Evolutionary conservation across 805 yeast genomes (phyloP), one percentile per base, ranked within the genome.

Genomic region (Diddensiella transvaalensis): DNA sequence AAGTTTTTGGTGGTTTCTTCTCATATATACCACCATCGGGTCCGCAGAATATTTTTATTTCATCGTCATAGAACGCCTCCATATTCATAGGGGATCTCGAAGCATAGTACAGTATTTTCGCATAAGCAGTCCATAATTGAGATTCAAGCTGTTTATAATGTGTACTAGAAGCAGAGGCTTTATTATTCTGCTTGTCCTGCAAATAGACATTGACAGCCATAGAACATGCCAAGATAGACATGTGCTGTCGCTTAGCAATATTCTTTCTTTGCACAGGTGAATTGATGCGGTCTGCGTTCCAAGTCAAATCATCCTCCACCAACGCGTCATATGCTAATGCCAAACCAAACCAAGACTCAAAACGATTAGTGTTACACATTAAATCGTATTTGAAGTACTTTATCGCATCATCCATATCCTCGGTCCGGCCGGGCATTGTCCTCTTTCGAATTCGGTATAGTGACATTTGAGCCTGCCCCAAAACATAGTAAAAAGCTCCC

Each of bases 301-400:
- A 88, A n/a, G 87, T 80, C 48, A 93, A 66, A 54, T 87, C 96
- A 63, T 89, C 96, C 55, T 91, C 97, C 0, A 85, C 95, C 36
- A 86, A 68, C 49, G 73, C 81, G 0, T 89, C 82, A 56, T 76
- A 89, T 0, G 91, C 82, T 60, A 83, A 88, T 0, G 95, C 96
- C 11, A 93, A 63, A 1, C 87, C 73, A 36, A 80, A 70, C 99
- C 99, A 93, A 5, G 87, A 80, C 64, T 93, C 99, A 41, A 83
- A 73, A 24, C 96, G 69, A 35, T 76, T 68, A 1, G 85, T 75
- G 3, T 85, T 80, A 57, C 82, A 82, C 0, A 81, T 58, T 15
- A 93, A 64, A 62, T 93, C 98, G 46, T 72, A 69, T 43, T 73
- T 75, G 50, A 89, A 73, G 63, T 82, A 76, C 42, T 75, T 74